Base-by-base conservation (phyloP, 345 rosid genomes). In the Acer saccharum region DNA sequence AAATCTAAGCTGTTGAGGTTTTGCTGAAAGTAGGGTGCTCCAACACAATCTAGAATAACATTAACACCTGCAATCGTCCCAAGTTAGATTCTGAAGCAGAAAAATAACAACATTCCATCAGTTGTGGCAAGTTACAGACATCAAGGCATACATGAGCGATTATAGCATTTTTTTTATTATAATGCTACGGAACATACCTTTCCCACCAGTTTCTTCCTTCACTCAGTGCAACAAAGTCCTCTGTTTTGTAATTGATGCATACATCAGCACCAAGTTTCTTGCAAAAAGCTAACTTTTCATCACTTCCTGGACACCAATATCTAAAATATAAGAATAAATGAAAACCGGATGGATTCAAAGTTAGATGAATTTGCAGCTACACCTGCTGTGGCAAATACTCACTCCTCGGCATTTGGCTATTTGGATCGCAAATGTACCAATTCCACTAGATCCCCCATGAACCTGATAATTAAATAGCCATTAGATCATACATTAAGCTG, bases 371-470 rank as follows among this genome's bases (percentile, higher is more conserved):
- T 9, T 58, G 65, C 5, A 21, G 61, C 63, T 48, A 61, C 76
- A 95, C 98, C 97, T 89, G 99, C 99, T 20, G 98, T 92, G 77
- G 90, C 89, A 50, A 95, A 92, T 11, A 92, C 61, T 86, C 68
- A 81, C 82, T 75, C 98, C 98, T 72, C 55, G 80, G 78, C 80
- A 77, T 81, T 90, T 93, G 43, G 95, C 98, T 17, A 93, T 90
- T 87, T 95, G 97, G 83, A 95, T 89, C 23, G 94, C 98, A 78
- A 90, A 93, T 32, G 98, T 93, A 27, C 98, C 98, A 52, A 93
- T 89, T 68, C 98, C 98, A 81, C 97, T 95, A 32, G 98, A 92
- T 58, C 98, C 98, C 55, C 98, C 98, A 78, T 95, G 98, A 85
- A 95, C 85, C 95, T 92, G 81, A 50, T 76, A 86, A 55, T 29